Percentiles rank a stretch among this genome's conserved stretches.
phyloP scores from a whole-genome alignment of 768 basidiomycete species.

The Kwoniella dejecticola region DNA sequence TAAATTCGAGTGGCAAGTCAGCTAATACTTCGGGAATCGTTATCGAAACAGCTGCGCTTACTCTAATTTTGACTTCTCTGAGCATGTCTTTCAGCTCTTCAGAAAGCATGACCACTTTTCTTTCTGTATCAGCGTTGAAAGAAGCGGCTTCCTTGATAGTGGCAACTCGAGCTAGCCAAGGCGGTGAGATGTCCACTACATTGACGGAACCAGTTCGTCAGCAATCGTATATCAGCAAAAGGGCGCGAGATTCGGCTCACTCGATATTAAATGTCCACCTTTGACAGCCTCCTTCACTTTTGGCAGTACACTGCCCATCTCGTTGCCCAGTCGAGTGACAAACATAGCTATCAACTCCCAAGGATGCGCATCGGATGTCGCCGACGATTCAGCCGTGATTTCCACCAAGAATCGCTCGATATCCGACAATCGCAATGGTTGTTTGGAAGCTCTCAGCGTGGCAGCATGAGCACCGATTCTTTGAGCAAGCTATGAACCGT shows the following conservation, averaged over 20 bases:
- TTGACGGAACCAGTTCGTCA: background rate
- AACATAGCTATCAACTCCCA: constrained; percentile 78
- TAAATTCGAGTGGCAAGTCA: constrained; percentile 43
- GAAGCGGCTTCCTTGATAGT: constrained; percentile 81
- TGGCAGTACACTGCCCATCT: constrained; percentile 71
- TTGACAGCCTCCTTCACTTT: constrained; percentile 64
- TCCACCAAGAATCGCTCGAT: constrained; percentile 73
- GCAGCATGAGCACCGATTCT: constrained; percentile 81
- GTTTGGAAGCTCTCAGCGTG: constrained; percentile 75
- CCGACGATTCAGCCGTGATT: constrained; percentile 68
- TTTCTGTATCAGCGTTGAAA: constrained; percentile 88
- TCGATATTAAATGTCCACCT: constrained; percentile 72
- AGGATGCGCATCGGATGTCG: constrained; percentile 64
- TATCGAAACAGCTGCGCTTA: constrained; percentile 28
- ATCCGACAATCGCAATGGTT: constrained; percentile 71
- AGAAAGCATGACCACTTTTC: constrained; percentile 77
- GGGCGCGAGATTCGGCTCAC: constrained; percentile 59
- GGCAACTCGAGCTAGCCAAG: constrained; percentile 80
- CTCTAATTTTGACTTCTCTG: constrained; percentile 70
- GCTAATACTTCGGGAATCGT: background rate
- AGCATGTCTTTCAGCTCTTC: constrained; percentile 88
- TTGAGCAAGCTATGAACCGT: constrained; percentile 74
- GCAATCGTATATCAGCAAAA: background rate
- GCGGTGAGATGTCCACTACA: constrained; percentile 64
- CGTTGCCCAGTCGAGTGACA: constrained; percentile 69